Evolutionary conservation across 1,139 yeast genomes (phyloP).

Genomic region (Candida pseudocylindracea): DNA sequence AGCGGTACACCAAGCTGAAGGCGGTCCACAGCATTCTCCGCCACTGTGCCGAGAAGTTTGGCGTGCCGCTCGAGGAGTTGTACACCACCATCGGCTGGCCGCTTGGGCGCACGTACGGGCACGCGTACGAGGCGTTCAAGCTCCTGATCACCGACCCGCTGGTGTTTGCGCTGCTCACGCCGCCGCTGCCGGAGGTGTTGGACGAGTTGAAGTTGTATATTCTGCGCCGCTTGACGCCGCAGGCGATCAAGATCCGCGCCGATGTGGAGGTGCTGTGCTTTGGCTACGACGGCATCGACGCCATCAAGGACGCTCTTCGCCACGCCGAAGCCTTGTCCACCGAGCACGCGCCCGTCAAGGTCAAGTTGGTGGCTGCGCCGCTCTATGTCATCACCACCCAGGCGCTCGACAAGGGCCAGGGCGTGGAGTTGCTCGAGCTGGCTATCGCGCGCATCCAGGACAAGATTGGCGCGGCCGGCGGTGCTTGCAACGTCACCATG

Average conservation of each 20-base stretch:
- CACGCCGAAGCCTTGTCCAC: slow-evolving; percentile 76
- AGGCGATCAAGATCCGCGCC: slow-evolving; percentile 93
- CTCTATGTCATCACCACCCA: slow-evolving; percentile 84
- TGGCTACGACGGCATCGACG: slow-evolving; percentile 94
- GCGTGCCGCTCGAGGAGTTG: slow-evolving; percentile 63
- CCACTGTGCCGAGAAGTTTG: slow-evolving; percentile 95
- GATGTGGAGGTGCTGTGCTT: slow-evolving; percentile 96
- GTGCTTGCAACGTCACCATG: slow-evolving; percentile 85
- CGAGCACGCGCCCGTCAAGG: slow-evolving; percentile 71
- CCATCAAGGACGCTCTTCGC: slow-evolving; percentile 71
- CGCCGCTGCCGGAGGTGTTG: slow-evolving; percentile 54
- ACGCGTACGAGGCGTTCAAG: slow-evolving; percentile 94
- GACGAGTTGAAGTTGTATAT: slow-evolving; percentile 73
- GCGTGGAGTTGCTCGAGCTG: slow-evolving; percentile 52
- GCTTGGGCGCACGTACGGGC: slow-evolving; percentile 83
- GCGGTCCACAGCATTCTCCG: slow-evolving; percentile 94
- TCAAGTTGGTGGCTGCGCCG: slow-evolving; percentile 95
- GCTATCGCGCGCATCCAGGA: slow-evolving; percentile 62
- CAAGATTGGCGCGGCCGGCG: slow-evolving; percentile 54
- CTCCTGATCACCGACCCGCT: slow-evolving; percentile 82
- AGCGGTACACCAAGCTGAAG: slow-evolving; percentile 88
- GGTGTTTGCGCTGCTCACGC: slow-evolving; percentile 59
- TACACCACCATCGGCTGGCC: slow-evolving; percentile 96
- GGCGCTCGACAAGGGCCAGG: slow-evolving; percentile 79
- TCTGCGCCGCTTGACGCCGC: slow-evolving; percentile 88